phyloP scores from a whole-genome alignment of 345 rosid genomes.

The Cochlearia excelsa region DNA sequence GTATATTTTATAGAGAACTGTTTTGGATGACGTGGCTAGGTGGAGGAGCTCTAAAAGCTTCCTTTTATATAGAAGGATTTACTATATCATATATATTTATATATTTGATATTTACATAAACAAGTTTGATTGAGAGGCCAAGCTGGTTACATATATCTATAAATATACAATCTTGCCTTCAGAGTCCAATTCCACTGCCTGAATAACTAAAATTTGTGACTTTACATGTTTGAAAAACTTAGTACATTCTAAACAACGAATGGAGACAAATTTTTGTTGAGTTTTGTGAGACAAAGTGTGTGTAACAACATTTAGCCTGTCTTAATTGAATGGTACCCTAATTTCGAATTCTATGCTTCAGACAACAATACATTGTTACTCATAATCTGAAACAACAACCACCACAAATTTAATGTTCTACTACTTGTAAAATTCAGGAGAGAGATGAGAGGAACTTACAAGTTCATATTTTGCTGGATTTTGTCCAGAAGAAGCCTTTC shows the following conservation, averaged over 20 bases:
- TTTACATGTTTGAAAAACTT: slow-evolving; percentile 32
- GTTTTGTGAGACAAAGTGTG: neutral
- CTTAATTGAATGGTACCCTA: slow-evolving; percentile 19
- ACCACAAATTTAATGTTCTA: neutral
- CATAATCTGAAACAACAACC: slow-evolving; percentile 27
- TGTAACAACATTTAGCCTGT: slow-evolving; percentile 26
- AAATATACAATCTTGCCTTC: neutral
- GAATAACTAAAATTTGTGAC: slow-evolving; percentile 17
- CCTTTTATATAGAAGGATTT: no score
- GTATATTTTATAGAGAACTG: no score
- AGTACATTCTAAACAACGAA: neutral
- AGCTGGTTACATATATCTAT: neutral
- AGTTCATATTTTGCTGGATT: slow-evolving; percentile 70
- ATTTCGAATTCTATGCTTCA: slow-evolving; percentile 22
- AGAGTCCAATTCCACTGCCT: slow-evolving; percentile 18
- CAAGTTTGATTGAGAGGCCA: neutral
- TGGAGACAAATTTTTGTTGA: neutral
- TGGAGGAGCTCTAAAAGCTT: no score
- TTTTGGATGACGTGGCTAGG: no score
- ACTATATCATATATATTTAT: neutral
- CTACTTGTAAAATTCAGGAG: neutral
- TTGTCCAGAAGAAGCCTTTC: slow-evolving; percentile 89
- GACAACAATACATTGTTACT: neutral
- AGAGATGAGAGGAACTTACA: slow-evolving; percentile 19
- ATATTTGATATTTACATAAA: slow-evolving; percentile 3